Evolutionary conservation across 495 filamentous ascomycete genomes (phyloP).

Genomic region (Xylaria bambusicola): DNA sequence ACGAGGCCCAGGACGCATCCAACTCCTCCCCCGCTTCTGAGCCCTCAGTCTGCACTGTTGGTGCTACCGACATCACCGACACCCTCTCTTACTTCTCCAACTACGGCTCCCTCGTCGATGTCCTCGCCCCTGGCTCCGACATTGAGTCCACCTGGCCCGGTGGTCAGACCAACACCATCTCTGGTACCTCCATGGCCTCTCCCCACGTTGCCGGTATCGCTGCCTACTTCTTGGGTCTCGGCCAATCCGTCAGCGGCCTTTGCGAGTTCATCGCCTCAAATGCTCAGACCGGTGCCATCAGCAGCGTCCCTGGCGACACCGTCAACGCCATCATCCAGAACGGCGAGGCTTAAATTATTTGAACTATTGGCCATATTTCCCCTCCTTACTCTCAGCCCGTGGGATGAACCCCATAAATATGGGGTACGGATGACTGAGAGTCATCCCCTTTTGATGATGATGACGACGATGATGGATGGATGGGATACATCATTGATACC

Average conservation of each 20-base stretch:
- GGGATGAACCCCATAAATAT: neutral
- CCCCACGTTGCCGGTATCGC: constrained; percentile 59
- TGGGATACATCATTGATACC: constrained; percentile 11
- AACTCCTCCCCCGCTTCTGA: constrained; percentile 54
- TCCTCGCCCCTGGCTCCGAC: constrained; percentile 56
- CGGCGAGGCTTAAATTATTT: constrained; percentile 26
- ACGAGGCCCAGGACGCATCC: constrained; percentile 40
- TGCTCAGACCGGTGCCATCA: constrained; percentile 37
- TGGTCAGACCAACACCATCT: constrained; percentile 53
- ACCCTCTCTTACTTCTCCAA: constrained; percentile 56
- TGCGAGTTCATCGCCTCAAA: constrained; percentile 43
- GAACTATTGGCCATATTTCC: neutral
- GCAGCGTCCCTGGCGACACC: constrained; percentile 43
- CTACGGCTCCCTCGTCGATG: constrained; percentile 56
- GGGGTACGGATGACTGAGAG: too few relatives aligned
- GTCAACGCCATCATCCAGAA: constrained; percentile 54
- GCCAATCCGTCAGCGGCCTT: constrained; percentile 34
- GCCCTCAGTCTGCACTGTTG: constrained; percentile 57
- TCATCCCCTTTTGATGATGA: neutral
- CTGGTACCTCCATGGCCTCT: constrained; percentile 59
- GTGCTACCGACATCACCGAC: constrained; percentile 48
- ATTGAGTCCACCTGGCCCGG: constrained; percentile 57
- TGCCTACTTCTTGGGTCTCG: constrained; percentile 52
- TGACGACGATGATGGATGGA: constrained; percentile 5
- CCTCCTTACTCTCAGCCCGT: neutral